phyloP scores from a whole-genome alignment of 495 filamentous ascomycete species.

The Echria macrotheca region DNA sequence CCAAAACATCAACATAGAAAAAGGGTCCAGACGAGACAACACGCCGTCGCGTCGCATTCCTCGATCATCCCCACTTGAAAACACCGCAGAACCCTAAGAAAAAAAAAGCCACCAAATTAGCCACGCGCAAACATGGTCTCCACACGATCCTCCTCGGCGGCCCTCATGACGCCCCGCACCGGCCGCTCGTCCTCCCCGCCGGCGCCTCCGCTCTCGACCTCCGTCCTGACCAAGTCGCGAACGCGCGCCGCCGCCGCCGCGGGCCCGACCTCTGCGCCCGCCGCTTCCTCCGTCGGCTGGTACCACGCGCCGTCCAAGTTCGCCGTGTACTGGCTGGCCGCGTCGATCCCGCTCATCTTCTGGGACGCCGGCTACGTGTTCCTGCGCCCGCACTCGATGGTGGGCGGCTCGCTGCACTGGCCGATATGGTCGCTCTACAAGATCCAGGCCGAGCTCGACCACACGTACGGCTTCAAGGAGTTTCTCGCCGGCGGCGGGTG shows the following conservation, averaged over 20 bases:
- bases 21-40: no score
- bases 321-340: conserved; percentile 65
- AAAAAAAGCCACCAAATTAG: no score
- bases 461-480: conserved; percentile 79
- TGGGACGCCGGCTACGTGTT: conserved; percentile 84
- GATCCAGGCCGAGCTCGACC: conserved; percentile 75
- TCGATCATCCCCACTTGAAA: neutral
- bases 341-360: conserved; percentile 74
- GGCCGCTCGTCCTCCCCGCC: neutral
- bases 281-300: conserved; percentile 33
- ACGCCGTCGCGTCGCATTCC: no score
- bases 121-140: no score
- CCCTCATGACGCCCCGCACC: neutral
- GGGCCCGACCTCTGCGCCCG: neutral
- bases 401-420: conserved; percentile 66
- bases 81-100: no score
- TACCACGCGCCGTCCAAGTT: conserved; percentile 62
- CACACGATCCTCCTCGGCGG: conserved; percentile 7
- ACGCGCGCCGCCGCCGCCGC: neutral
- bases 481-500: conserved; percentile 70
- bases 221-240: no score
- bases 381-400: conserved; percentile 78
- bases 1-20: no score
- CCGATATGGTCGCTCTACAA: conserved; percentile 76
- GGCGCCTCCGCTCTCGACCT: neutral